Evolutionary conservation across 2,329 filamentous ascomycete genomes (phyloP).

Genomic region (Alternaria consortialis): DNA sequence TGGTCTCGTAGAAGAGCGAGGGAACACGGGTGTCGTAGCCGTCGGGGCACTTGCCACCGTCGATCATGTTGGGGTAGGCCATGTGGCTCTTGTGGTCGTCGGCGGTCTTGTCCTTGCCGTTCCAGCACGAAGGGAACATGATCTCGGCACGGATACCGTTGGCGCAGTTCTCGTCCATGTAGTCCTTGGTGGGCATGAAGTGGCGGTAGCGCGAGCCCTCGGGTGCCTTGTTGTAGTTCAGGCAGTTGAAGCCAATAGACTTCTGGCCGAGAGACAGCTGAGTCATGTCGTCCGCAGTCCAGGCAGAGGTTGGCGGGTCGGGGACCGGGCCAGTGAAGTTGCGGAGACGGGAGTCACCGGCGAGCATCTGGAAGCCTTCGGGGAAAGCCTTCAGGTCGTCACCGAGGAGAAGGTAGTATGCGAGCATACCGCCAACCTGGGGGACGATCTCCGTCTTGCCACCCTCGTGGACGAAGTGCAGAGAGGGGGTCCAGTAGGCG

Average conservation of each 20-base stretch:
- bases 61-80: conserved; percentile 64
- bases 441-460: conserved; percentile 72
- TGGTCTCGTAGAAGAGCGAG: conserved; percentile 68
- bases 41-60: conserved; percentile 64
- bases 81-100: conserved; percentile 72
- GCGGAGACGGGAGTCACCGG: conserved; percentile 69
- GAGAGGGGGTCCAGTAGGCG: conserved; percentile 65
- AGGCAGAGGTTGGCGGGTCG: conserved; percentile 73
- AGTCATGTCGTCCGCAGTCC: conserved; percentile 70
- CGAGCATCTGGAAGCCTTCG: conserved; percentile 73
- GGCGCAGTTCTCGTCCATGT: conserved; percentile 80
- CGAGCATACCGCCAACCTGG: conserved; percentile 59
- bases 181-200: conserved; percentile 79
- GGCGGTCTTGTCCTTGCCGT: conserved; percentile 67
- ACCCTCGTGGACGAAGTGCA: conserved; percentile 73
- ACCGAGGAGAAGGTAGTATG: conserved; percentile 82
- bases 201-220: conserved; percentile 85
- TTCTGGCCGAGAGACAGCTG: conserved; percentile 79
- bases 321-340: conserved; percentile 66
- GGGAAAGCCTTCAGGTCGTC: conserved; percentile 77
- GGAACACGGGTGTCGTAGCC: conserved; percentile 65
- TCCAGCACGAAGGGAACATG: conserved; percentile 80
- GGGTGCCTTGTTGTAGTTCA: conserved; percentile 74
- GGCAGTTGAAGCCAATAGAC: conserved; percentile 92
- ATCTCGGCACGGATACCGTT: conserved; percentile 78